phyloP scores from a whole-genome alignment of 1,284 basidiomycete genomes.

The Leccinum variabile region DNA sequence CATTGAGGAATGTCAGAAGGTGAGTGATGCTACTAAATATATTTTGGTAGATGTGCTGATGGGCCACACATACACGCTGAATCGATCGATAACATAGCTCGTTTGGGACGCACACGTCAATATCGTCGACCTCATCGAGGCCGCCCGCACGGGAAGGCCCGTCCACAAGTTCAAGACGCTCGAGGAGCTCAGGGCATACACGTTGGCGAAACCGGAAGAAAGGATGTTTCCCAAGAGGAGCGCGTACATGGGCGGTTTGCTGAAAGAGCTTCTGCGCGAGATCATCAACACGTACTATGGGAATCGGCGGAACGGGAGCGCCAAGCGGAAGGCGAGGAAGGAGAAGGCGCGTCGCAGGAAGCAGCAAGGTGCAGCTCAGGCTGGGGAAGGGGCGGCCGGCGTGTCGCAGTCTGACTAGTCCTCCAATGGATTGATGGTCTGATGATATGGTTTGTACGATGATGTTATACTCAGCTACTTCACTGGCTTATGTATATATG shows the following conservation, averaged over 20 bases:
- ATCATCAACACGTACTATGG: neutral
- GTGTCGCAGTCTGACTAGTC: neutral
- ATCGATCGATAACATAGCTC: slow-evolving; percentile 17
- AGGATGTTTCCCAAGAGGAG: neutral
- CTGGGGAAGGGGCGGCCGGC: neutral
- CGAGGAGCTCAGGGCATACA: neutral
- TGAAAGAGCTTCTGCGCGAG: neutral
- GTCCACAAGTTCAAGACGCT: neutral
- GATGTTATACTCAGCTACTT: neutral
- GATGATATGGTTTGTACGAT: neutral
- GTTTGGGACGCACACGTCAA: slow-evolving; percentile 39
- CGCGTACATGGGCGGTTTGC: neutral
- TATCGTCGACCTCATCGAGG: slow-evolving; percentile 39
- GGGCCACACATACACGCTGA: neutral
- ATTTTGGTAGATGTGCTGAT: neutral
- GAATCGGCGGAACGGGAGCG: neutral
- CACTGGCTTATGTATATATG: neutral
- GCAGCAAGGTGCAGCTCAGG: neutral
- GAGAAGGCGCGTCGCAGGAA: neutral
- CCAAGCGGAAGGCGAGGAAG: neutral
- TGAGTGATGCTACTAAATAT: slow-evolving; percentile 10
- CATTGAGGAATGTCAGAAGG: slow-evolving; percentile 26
- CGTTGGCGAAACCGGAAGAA: neutral
- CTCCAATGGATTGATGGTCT: neutral
- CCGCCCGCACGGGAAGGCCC: neutral